These are phyloP conservation scores for Zygosaccharomyces sapae DNA, from an alignment of 1,139 yeast species.

Conservation along the genomic window DNA sequence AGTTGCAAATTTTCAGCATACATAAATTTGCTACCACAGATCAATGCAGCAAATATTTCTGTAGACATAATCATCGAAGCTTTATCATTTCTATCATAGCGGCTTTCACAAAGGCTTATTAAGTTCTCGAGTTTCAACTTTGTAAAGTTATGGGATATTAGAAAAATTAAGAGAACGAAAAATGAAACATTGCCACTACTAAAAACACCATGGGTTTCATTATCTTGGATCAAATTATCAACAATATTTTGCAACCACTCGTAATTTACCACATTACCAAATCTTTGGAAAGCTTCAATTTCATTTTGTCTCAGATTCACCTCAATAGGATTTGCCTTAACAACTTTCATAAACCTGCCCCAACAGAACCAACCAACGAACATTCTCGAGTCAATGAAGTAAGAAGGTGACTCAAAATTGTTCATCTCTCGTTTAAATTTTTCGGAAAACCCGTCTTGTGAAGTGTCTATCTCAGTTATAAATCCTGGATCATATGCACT, in stretches of 20 bases:
- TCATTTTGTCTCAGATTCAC: conserved; percentile 43
- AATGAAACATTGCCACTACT: conserved; percentile 60
- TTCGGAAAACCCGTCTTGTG: conserved; percentile 38
- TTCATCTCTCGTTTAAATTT: conserved; percentile 52
- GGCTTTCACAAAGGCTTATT: conserved; percentile 45
- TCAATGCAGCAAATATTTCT: conserved; percentile 57
- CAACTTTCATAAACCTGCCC: conserved; percentile 55
- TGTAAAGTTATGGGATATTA: conserved; percentile 45
- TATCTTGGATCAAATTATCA: conserved; percentile 57
- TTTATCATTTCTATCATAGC: conserved; percentile 58
- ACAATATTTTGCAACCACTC: conserved; percentile 58
- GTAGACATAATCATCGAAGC: conserved; percentile 59
- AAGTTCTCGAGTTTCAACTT: conserved; percentile 43
- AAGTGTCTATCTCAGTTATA: conserved; percentile 44
- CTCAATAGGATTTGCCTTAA: conserved; percentile 28
- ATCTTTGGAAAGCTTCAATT: conserved; percentile 39
- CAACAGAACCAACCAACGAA: conserved; percentile 76
- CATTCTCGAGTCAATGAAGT: conserved; percentile 54
- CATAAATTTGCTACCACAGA: conserved; percentile 47
- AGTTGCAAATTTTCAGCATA: conserved; percentile 30
- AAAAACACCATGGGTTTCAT: conserved; percentile 57
- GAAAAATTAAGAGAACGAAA: conserved; percentile 43
- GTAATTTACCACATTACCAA: conserved; percentile 48
- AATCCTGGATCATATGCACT: conserved; percentile 42
- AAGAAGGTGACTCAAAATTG: conserved; percentile 47